phyloP scores from a whole-genome alignment of 129 eudicot species.

The Pulicaria dysenterica region DNA sequence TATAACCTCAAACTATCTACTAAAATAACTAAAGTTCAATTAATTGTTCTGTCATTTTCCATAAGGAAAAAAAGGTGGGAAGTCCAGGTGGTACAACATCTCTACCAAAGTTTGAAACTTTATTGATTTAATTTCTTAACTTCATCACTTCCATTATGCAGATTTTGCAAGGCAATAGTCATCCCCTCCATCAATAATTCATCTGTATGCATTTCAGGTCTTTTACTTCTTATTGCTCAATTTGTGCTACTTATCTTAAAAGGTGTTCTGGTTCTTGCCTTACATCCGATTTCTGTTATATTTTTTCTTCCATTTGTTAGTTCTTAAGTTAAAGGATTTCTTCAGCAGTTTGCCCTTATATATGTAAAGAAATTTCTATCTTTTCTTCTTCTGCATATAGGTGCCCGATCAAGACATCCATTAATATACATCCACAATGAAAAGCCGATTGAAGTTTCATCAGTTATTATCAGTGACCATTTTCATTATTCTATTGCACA shows the following conservation, averaged over 20 bases:
- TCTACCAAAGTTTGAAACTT: slow-evolving; percentile 28
- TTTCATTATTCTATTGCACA: slow-evolving; percentile 39
- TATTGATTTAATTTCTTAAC: slow-evolving; percentile 17
- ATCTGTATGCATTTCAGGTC: slow-evolving; percentile 10
- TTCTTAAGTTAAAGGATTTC: neutral
- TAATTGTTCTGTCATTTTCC: slow-evolving; percentile 35
- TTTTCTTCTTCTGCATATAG: slow-evolving; percentile 27
- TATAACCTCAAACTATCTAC: slow-evolving; percentile 23
- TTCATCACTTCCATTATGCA: slow-evolving; percentile 31
- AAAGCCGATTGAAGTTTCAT: slow-evolving; percentile 29
- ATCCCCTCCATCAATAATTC: neutral
- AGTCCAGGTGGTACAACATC: slow-evolving; percentile 18
- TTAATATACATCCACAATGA: slow-evolving; percentile 6
- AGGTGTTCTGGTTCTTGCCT: neutral
- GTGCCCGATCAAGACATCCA: slow-evolving; percentile 36
- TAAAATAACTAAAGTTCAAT: slow-evolving; percentile 32
- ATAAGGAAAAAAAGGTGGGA: slow-evolving; percentile 15
- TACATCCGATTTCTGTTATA: slow-evolving; percentile 13
- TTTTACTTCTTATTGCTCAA: slow-evolving; percentile 5
- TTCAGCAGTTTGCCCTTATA: neutral
- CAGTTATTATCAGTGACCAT: slow-evolving; percentile 36
- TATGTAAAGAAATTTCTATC: slow-evolving; percentile 23
- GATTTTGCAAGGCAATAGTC: slow-evolving; percentile 35
- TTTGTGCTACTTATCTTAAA: slow-evolving; percentile 7
- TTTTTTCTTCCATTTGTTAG: slow-evolving; percentile 7